Evolutionary conservation across 345 rosid genomes (phyloP).

Genomic region (Salix arbutifolia): DNA sequence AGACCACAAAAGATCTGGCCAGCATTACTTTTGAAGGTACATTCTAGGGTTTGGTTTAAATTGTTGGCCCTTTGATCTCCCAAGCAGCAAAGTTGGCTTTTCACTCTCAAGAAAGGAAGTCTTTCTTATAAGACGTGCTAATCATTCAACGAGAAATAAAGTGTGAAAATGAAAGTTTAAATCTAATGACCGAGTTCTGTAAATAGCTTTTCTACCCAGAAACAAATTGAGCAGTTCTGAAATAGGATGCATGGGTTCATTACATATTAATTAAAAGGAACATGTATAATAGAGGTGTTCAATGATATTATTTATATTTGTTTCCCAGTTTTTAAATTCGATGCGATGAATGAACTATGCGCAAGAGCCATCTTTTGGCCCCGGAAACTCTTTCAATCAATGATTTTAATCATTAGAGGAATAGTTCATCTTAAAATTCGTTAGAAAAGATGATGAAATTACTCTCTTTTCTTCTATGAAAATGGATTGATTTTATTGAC

Average conservation of each 20-base stretch:
- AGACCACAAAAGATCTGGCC: too few relatives aligned
- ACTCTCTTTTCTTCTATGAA: too few relatives aligned
- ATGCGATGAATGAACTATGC: too few relatives aligned
- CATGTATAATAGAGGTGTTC: too few relatives aligned
- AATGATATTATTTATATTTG: not conserved
- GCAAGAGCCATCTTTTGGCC: not conserved
- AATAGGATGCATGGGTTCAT: not conserved
- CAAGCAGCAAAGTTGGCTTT: conserved; percentile 10
- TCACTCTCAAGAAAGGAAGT: not conserved
- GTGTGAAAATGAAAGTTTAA: not conserved
- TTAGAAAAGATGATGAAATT: not conserved
- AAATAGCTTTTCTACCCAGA: not conserved
- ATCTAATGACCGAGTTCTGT: not conserved
- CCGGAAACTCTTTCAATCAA: not conserved
- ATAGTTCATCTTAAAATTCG: not conserved
- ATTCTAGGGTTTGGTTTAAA: conserved; percentile 10
- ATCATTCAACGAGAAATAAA: not conserved
- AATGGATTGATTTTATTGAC: too few relatives aligned
- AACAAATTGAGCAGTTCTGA: not conserved
- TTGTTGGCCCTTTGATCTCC: not conserved
- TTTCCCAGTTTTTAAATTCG: not conserved
- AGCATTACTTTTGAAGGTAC: not conserved
- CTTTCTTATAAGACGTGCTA: not conserved
- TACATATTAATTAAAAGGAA: not conserved
- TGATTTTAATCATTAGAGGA: not conserved